These are phyloP conservation scores for Verbena officinalis DNA, from an alignment of 257 asterid species.

Conservation along the genomic window DNA sequence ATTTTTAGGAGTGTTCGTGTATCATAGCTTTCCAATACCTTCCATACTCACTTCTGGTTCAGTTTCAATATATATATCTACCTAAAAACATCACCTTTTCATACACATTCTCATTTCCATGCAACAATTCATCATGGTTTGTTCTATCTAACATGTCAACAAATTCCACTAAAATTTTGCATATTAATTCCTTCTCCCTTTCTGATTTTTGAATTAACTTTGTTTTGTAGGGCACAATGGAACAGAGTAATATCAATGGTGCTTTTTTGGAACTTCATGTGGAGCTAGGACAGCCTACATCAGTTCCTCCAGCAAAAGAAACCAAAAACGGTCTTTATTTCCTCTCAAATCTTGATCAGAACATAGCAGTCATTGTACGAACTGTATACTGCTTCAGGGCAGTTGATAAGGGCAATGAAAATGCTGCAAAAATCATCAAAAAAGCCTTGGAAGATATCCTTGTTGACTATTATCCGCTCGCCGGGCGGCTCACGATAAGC, in stretches of 20 bases:
- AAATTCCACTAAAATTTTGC: neutral
- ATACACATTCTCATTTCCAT: neutral
- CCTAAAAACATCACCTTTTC: neutral
- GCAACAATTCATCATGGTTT: neutral
- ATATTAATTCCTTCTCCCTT: neutral
- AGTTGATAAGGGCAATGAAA: constrained; percentile 34
- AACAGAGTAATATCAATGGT: constrained; percentile 18
- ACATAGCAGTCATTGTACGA: constrained; percentile 52
- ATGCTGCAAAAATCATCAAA: constrained; percentile 33
- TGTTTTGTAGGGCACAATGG: constrained; percentile 32
- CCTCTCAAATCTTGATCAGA: constrained; percentile 58
- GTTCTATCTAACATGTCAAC: neutral
- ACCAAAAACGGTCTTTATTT: constrained; percentile 45
- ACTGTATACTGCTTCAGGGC: constrained; percentile 50
- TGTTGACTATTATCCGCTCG: constrained; percentile 52
- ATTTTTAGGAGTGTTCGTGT: no score
- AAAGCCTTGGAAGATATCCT: constrained; percentile 43
- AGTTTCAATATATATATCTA: neutral
- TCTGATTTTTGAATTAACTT: neutral
- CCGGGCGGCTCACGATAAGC: constrained; percentile 42
- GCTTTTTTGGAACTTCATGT: constrained; percentile 34
- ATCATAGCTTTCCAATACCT: no score
- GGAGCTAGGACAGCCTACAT: constrained; percentile 37
- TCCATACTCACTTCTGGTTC: neutral
- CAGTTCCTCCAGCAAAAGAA: constrained; percentile 47